Evolutionary conservation across 164 flowering plant genomes (phyloP).

Genomic region (Cinnamomum micranthum): DNA sequence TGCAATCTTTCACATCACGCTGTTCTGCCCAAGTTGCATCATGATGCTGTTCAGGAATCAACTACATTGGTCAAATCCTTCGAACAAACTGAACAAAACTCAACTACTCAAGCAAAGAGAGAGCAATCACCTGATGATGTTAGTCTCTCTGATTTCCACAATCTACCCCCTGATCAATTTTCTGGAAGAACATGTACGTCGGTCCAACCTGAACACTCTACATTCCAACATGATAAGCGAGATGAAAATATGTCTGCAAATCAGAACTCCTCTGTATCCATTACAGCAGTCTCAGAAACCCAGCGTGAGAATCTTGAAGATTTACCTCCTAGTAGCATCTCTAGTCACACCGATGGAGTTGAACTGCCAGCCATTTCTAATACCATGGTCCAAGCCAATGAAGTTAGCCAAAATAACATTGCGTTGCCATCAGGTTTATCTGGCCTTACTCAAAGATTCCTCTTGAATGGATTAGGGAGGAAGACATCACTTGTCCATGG

Average conservation of each 20-base stretch:
- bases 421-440: constrained; percentile 35
- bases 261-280: constrained; percentile 11
- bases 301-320: constrained; percentile 17
- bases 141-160: not conserved
- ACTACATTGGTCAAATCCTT: constrained; percentile 9
- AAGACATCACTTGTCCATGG: constrained; percentile 28
- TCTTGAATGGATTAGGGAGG: constrained; percentile 41
- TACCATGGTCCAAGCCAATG: constrained; percentile 16
- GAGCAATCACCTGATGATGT: constrained; percentile 5
- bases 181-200: not conserved
- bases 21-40: constrained; percentile 1
- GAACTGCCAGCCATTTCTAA: constrained; percentile 17
- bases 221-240: constrained; percentile 15
- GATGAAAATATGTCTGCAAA: constrained; percentile 15
- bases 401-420: constrained; percentile 19
- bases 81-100: constrained; percentile 11
- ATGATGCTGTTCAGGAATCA: constrained; percentile 14
- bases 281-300: constrained; percentile 21
- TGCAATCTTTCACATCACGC: constrained; percentile 12
- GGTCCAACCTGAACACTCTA: constrained; percentile 1
- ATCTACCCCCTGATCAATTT: not conserved
- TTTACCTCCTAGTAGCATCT: constrained; percentile 11
- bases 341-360: constrained; percentile 11
- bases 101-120: not conserved
- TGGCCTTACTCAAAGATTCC: constrained; percentile 27